A percentile compares a stretch with the other conserved stretches of the same genome.
Conservation (phyloP, 768 basidiomycete genomes). For the Tephrocybe rancida region DNA sequence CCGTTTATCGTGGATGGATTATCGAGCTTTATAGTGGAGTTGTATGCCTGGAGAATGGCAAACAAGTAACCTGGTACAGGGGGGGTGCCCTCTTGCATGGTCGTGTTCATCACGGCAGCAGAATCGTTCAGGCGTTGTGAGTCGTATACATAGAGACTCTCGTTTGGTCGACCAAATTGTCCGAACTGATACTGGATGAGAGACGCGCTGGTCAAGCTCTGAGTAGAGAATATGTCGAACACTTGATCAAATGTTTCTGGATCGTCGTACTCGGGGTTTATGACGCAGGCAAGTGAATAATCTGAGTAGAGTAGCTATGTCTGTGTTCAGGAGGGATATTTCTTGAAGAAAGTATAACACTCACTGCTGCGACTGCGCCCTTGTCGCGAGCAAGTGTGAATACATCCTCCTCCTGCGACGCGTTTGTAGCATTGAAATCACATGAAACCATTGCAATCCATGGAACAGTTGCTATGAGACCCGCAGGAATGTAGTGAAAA, state of each 20-base stretch:
- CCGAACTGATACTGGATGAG: constrained; percentile 61
- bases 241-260: constrained; percentile 66
- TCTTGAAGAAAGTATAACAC: constrained; percentile 20
- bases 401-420: constrained; percentile 65
- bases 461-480: constrained; percentile 62
- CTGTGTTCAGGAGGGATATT: neutral
- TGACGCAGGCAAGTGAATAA: constrained; percentile 69
- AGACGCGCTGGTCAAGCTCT: constrained; percentile 57
- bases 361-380: constrained; percentile 81
- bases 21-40: constrained; percentile 47
- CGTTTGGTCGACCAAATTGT: constrained; percentile 56
- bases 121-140: constrained; percentile 63
- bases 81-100: constrained; percentile 40
- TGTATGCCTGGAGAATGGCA: constrained; percentile 66
- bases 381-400: constrained; percentile 79
- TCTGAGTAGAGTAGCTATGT: constrained; percentile 76
- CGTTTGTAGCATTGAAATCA: constrained; percentile 72
- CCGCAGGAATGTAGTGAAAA: neutral
- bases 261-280: constrained; percentile 72
- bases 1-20: constrained; percentile 25
- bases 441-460: constrained; percentile 93
- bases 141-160: constrained; percentile 59
- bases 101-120: constrained; percentile 41
- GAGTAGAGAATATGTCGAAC: constrained; percentile 79
- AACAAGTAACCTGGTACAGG: constrained; percentile 63